Evolutionary conservation across 495 filamentous ascomycete genomes (phyloP).

Genomic region (Aspergillus leporis): DNA sequence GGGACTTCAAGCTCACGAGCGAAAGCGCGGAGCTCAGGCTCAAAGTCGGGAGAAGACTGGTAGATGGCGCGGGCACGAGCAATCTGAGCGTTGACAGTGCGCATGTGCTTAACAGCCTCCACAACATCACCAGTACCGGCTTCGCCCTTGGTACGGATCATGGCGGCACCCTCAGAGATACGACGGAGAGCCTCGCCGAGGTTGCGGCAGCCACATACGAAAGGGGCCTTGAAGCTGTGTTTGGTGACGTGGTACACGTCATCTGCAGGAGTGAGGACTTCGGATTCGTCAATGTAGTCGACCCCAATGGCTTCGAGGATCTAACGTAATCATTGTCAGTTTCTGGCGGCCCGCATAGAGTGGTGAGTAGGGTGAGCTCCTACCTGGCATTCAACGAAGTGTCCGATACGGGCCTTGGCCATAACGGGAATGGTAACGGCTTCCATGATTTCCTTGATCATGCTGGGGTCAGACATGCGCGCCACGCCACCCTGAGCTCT

Average conservation of each 20-base stretch:
- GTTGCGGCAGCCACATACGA: constrained; percentile 97
- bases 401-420: constrained; percentile 97
- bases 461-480: constrained; percentile 91
- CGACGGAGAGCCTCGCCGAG: constrained; percentile 90
- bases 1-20: constrained; percentile 81
- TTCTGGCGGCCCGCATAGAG: not conserved
- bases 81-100: constrained; percentile 84
- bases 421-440: constrained; percentile 99
- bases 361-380: constrained; percentile 12
- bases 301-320: constrained; percentile 93
- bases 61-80: constrained; percentile 66
- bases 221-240: constrained; percentile 76
- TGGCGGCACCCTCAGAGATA: constrained; percentile 92
- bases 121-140: constrained; percentile 98
- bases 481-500: constrained; percentile 88
- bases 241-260: constrained; percentile 90
- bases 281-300: constrained; percentile 97
- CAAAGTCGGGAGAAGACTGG: constrained; percentile 58
- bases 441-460: constrained; percentile 96
- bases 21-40: constrained; percentile 71
- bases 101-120: constrained; percentile 95
- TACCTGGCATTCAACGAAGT: constrained; percentile 95
- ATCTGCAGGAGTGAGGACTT: constrained; percentile 96
- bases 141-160: constrained; percentile 99
- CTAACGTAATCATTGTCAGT: constrained; percentile 39